phyloP scores from a whole-genome alignment of 2,329 filamentous ascomycete species.

The Penicillium frequentans region DNA sequence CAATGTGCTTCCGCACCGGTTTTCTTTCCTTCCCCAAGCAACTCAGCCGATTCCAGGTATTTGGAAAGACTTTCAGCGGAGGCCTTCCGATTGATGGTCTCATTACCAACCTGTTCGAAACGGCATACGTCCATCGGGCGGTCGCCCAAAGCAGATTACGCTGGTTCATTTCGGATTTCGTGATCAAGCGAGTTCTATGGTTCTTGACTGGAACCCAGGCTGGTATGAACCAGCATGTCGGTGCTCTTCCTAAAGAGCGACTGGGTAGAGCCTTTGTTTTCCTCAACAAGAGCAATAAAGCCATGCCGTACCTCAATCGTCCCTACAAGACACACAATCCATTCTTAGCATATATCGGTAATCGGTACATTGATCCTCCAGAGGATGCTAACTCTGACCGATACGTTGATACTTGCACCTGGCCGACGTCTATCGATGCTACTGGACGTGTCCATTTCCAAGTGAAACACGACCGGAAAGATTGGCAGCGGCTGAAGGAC shows the following conservation, averaged over 20 bases:
- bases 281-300: conserved; percentile 17
- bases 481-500: conserved; percentile 14
- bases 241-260: conserved; percentile 11
- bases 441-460: conserved; percentile 12
- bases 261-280: conserved; percentile 14
- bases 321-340: conserved; percentile 13
- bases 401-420: conserved; percentile 15
- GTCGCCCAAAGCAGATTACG: conserved; percentile 10
- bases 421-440: conserved; percentile 14
- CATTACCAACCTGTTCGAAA: conserved; percentile 16
- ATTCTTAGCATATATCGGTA: conserved; percentile 11
- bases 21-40: conserved; percentile 16
- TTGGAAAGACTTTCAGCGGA: conserved; percentile 12
- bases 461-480: conserved; percentile 6
- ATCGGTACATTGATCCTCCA: conserved; percentile 14
- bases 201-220: conserved; percentile 14
- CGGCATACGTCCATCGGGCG: conserved; percentile 12
- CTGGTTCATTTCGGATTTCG: conserved; percentile 14
- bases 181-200: conserved; percentile 14
- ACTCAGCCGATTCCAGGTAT: conserved; percentile 14
- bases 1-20: conserved; percentile 15
- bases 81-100: conserved; percentile 15
- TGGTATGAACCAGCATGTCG: conserved; percentile 16
- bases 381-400: conserved; percentile 13
- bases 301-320: conserved; percentile 16